Base-by-base conservation (phyloP, 331 rosid species). In the Quercus lobata region DNA sequence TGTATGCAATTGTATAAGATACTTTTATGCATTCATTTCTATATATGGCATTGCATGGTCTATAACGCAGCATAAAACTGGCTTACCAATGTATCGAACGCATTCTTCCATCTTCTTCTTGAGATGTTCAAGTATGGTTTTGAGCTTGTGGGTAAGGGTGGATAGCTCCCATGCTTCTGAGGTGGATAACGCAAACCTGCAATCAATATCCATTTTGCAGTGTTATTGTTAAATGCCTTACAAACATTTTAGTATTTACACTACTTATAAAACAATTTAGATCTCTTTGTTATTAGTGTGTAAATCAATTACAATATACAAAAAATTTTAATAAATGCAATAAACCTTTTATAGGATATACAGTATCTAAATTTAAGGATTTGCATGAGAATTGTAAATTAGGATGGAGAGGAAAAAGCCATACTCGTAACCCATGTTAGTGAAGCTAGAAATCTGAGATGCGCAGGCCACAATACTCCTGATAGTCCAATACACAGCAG, bases 141-240 rank as follows among this genome's bases (percentile, higher is more conserved):
- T 88, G 61, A 90, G 92, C 78, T 90, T 90, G 87, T 86, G 89
- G 70, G 78, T 85, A 65, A 90, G 82, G n/a, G 91, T 88, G n/a
- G 91, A 86, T 79, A 88, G 84, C 85, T 90, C 94, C 94, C 94
- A 88, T 25, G 94, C 79, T 41, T 90, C 94, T 19, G 76, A 81
- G 56, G 85, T 84, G 44, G 89, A 81, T 41, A 83, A 56, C 77
- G 86, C 76, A 83, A 77, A 80, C 86, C 92, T 88, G 89, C 72
- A 83, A 78, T 21, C 37, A 17, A 21, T 21, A 68, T 11, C 35
- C 66, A 22, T 32, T 66, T 55, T 29, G 29, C 19, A 71, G 52
- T 44, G 52, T 35, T 35, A 35, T 35, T 35, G 41, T 35, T 35
- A 35, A 35, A 35, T 35, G 41, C 9, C 41, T 35, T 1, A 35